Percentiles rank a stretch among this genome's conserved stretches.
These are phyloP conservation scores for Mrakia frigida DNA, from an alignment of 768 basidiomycete species.

Conservation along the genomic window DNA sequence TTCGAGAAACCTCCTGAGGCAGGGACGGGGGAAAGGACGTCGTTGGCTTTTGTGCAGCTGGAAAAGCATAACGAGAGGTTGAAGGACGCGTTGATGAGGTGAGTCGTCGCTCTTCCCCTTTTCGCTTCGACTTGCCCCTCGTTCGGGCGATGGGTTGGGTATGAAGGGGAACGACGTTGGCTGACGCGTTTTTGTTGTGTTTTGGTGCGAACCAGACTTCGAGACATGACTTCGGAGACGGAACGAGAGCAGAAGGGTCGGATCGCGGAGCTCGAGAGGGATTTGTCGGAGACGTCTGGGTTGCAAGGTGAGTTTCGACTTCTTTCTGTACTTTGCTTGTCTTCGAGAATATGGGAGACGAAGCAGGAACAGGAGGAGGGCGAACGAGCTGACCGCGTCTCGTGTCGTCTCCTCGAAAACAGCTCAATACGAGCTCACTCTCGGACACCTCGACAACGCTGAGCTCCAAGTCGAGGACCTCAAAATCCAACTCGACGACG, in stretches of 20 bases:
- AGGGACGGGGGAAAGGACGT: conserved; percentile 51
- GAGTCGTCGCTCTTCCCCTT: not conserved
- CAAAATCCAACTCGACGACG: conserved; percentile 89
- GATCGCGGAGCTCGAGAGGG: conserved; percentile 84
- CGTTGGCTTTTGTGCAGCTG: conserved; percentile 61
- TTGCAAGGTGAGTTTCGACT: conserved; percentile 57
- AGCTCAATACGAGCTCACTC: conserved; percentile 74
- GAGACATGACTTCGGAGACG: conserved; percentile 80
- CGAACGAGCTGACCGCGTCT: not conserved
- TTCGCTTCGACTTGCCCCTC: no score
- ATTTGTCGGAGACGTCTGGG: conserved; percentile 69
- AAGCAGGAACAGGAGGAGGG: no score
- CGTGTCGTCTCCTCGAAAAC: no score
- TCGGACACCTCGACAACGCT: conserved; percentile 77
- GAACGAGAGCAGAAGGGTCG: conserved; percentile 76
- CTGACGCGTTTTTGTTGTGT: not conserved
- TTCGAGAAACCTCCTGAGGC: conserved; percentile 42
- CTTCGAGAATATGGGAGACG: not conserved
- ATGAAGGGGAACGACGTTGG: not conserved
- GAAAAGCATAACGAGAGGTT: conserved; percentile 95
- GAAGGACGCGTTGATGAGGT: conserved; percentile 71
- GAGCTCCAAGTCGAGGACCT: conserved; percentile 89
- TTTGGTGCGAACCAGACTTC: conserved; percentile 55
- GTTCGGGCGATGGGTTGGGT: no score
- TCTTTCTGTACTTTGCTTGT: not conserved